Conservation (phyloP, 768 basidiomycete genomes). For the Pleurotus giganteus region DNA sequence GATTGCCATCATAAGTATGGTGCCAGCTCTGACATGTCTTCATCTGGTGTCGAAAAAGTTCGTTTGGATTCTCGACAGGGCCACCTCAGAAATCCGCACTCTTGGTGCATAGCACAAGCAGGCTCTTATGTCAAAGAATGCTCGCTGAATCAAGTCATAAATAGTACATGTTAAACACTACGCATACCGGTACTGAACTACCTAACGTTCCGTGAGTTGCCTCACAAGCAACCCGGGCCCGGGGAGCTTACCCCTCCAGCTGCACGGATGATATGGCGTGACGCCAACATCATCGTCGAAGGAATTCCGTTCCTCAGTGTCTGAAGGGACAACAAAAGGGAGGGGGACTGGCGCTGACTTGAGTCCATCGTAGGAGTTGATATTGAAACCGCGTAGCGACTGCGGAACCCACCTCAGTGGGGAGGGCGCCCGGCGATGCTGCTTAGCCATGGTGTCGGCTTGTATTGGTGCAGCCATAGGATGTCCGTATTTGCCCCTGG, state of each 20-base stretch:
- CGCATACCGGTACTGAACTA: no score
- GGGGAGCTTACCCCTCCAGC: background rate
- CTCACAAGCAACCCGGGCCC: no score
- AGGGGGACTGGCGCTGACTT: background rate
- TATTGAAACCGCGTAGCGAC: background rate
- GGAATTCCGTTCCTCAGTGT: background rate
- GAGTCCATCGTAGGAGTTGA: background rate
- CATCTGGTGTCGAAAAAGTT: no score
- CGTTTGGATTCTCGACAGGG: no score
- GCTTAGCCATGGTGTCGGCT: background rate
- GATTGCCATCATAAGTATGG: no score
- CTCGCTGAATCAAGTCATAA: no score
- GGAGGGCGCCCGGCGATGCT: background rate
- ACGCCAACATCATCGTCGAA: background rate
- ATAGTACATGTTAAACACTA: no score
- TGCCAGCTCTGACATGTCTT: no score
- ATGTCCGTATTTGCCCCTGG: background rate
- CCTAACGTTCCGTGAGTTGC: no score
- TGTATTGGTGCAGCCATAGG: background rate
- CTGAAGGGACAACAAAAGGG: background rate
- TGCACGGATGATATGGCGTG: background rate
- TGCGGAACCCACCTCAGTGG: background rate
- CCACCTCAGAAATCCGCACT: no score
- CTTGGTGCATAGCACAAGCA: no score
- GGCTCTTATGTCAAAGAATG: no score